Percentiles rank a stretch among this genome's conserved stretches.
phyloP scores from a whole-genome alignment of 257 asterid genomes.

The Gentiana macrophylla region DNA sequence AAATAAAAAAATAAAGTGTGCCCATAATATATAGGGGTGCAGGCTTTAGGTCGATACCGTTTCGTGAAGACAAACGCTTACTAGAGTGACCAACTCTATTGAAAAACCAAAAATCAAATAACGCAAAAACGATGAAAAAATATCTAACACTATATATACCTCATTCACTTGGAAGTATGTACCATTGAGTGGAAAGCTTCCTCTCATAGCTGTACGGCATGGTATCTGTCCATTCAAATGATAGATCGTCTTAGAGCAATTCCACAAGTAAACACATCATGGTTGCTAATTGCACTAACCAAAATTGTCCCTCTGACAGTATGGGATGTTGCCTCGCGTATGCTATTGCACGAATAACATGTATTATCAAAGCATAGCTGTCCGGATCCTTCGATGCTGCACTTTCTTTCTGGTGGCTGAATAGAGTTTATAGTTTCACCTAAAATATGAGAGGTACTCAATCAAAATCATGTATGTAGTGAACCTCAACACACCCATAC shows the following conservation, averaged over 20 bases:
- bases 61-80: too few relatives aligned
- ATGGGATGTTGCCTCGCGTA: constrained; percentile 75
- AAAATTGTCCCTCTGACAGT: constrained; percentile 92
- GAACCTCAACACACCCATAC: too few relatives aligned
- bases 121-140: too few relatives aligned
- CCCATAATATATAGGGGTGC: too few relatives aligned
- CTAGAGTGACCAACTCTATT: too few relatives aligned
- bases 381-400: constrained; percentile 56
- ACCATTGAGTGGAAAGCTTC: constrained; percentile 97
- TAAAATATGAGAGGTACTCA: constrained; percentile 16
- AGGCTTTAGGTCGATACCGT: too few relatives aligned
- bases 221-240: constrained; percentile 54
- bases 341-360: constrained; percentile 77
- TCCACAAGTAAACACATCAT: background rate
- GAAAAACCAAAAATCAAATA: too few relatives aligned
- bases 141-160: constrained; percentile 28
- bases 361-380: constrained; percentile 60
- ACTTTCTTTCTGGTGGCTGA: constrained; percentile 74
- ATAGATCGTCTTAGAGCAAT: constrained; percentile 10
- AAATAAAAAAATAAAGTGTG: too few relatives aligned
- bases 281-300: constrained; percentile 32
- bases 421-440: constrained; percentile 86
- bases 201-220: constrained; percentile 98
- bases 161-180: constrained; percentile 97
- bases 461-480: too few relatives aligned